Evolutionary conservation across 495 filamentous ascomycete species (phyloP).

Genomic region (Pseudomonodictys pantanalensis): DNA sequence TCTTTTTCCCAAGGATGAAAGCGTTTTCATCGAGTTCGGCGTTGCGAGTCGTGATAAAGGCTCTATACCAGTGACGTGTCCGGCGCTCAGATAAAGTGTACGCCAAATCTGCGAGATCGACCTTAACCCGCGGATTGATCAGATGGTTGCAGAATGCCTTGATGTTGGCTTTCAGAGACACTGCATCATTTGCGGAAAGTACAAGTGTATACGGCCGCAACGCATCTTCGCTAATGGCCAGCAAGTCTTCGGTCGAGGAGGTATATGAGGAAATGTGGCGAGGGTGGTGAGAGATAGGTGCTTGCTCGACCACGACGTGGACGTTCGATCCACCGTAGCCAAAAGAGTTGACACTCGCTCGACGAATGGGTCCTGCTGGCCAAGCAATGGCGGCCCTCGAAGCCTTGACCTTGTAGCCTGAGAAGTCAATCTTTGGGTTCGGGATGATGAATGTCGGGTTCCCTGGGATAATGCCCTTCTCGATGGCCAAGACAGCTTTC

Average conservation of each 20-base stretch:
- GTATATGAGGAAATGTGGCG: neutral
- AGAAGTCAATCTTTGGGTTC: slow-evolving; percentile 40
- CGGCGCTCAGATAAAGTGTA: neutral
- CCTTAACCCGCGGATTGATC: neutral
- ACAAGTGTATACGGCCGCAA: slow-evolving; percentile 18
- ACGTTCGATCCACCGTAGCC: slow-evolving; percentile 41
- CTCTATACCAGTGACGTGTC: neutral
- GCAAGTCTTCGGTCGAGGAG: neutral
- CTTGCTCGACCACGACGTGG: slow-evolving; percentile 42
- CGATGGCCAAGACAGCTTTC: slow-evolving; percentile 38
- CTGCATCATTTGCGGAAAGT: slow-evolving; percentile 12
- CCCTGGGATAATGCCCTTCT: slow-evolving; percentile 39
- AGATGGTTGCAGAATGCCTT: neutral
- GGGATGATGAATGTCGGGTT: slow-evolving; percentile 33
- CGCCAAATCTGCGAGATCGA: neutral
- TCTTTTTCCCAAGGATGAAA: slow-evolving; percentile 16
- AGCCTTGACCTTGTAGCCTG: slow-evolving; percentile 4
- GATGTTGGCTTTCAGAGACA: neutral
- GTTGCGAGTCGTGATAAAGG: neutral
- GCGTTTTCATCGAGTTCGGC: neutral
- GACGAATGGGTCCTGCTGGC: slow-evolving; percentile 14
- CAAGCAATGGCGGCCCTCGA: neutral
- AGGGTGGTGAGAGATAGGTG: neutral
- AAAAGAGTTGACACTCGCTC: slow-evolving; percentile 41
- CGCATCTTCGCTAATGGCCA: neutral